Conservation (phyloP, 441 rosid species). For the Kokia cookei region DNA sequence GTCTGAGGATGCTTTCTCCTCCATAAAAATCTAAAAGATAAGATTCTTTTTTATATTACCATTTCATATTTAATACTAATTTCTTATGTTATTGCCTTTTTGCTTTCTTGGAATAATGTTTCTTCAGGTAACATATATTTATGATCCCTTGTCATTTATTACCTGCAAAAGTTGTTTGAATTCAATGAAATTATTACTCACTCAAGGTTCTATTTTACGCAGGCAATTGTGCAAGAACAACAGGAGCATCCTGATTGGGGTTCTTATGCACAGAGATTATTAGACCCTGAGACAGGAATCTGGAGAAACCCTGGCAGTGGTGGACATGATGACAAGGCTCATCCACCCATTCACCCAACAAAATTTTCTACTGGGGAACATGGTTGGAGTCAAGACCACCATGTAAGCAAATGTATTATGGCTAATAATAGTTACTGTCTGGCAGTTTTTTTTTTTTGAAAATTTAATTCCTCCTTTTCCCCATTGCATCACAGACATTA, state of each 20-base stretch:
- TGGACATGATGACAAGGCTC: conserved; percentile 98
- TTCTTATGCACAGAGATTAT: conserved; percentile 69
- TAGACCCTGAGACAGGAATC: conserved; percentile 66
- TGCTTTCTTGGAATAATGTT: background rate
- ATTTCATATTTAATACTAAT: background rate
- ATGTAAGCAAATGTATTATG: conserved; percentile 34
- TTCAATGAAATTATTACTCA: conserved; percentile 10
- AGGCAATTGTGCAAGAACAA: conserved; percentile 87
- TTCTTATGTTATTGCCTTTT: background rate
- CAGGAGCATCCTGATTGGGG: conserved; percentile 89
- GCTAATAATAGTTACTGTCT: background rate
- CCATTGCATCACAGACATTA: conserved; percentile 49
- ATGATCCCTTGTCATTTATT: too few relatives aligned
- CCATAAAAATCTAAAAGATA: background rate
- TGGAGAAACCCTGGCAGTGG: conserved; percentile 95
- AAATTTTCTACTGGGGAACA: conserved; percentile 83
- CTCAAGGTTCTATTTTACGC: conserved; percentile 19
- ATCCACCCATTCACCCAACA: conserved; percentile 97
- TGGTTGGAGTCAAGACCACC: conserved; percentile 89
- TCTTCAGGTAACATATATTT: too few relatives aligned
- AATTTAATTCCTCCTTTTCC: background rate
- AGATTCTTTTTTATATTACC: background rate
- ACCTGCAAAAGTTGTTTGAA: background rate
- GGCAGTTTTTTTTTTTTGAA: background rate
- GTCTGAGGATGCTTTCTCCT: background rate